Evolutionary conservation across 2,329 filamentous ascomycete species (phyloP).

Genomic region (Alternaria rosae): DNA sequence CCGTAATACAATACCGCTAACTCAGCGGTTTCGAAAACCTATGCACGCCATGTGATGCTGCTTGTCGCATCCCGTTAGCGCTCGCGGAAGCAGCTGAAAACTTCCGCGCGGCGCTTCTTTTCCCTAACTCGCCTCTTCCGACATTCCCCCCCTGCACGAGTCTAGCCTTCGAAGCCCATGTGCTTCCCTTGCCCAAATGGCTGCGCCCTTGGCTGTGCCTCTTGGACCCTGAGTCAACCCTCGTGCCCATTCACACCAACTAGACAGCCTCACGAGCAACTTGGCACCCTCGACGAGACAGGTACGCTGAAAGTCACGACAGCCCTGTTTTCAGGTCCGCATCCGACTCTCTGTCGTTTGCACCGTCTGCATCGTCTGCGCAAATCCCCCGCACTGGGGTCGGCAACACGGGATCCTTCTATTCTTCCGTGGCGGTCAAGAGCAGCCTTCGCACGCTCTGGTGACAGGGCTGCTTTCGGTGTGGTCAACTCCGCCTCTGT

Average conservation of each 20-base stretch:
- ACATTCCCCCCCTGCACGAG: slow-evolving; percentile 20
- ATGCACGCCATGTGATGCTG: slow-evolving; percentile 25
- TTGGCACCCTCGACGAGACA: neutral
- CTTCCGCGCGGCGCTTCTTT: slow-evolving; percentile 25
- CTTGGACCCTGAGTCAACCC: slow-evolving; percentile 23
- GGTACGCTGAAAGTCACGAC: neutral
- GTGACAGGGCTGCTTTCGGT: slow-evolving; percentile 40
- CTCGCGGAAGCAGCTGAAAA: slow-evolving; percentile 22
- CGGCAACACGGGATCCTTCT: slow-evolving; percentile 36
- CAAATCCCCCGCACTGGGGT: slow-evolving; percentile 4
- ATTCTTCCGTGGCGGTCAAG: slow-evolving; percentile 39
- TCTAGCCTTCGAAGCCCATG: slow-evolving; percentile 22
- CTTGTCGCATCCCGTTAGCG: slow-evolving; percentile 1
- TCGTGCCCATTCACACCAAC: slow-evolving; percentile 6
- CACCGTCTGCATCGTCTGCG: neutral
- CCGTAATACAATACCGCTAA: slow-evolving; percentile 33
- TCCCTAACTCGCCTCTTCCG: slow-evolving; percentile 26
- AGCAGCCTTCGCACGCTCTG: slow-evolving; percentile 33
- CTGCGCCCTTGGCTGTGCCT: slow-evolving; percentile 18
- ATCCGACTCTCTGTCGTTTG: neutral
- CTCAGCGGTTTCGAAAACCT: slow-evolving; percentile 33
- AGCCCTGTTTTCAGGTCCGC: slow-evolving; percentile 13
- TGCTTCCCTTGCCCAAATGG: slow-evolving; percentile 32
- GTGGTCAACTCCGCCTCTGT: slow-evolving; percentile 26
- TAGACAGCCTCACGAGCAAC: slow-evolving; percentile 22